These are phyloP conservation scores for Populus hybrid DNA, from an alignment of 441 rosid genomes.

Conservation along the genomic window DNA sequence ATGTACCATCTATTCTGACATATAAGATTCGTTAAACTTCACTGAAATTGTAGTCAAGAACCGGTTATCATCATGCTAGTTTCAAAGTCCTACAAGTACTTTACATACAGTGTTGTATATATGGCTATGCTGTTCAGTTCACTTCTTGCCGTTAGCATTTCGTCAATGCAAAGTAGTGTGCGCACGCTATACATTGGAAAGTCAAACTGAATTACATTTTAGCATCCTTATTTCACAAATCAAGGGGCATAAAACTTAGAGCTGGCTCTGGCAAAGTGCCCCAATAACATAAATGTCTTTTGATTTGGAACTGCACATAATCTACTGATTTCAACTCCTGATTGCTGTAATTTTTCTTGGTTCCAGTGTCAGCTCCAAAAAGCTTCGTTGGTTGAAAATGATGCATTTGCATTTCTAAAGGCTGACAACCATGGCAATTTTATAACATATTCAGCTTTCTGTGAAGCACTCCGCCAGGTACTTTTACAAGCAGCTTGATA, in stretches of 20 bases:
- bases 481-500: constrained; percentile 5
- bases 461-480: constrained; percentile 82
- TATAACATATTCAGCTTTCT: constrained; percentile 60
- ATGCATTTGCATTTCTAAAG: constrained; percentile 65
- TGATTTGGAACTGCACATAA: neutral
- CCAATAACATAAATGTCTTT: neutral
- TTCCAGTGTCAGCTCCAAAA: constrained; percentile 66
- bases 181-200: too few species aligned
- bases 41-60: too few species aligned
- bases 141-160: neutral
- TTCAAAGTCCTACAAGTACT: too few species aligned
- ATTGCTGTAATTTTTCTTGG: constrained; percentile 17
- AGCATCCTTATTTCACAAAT: neutral
- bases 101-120: too few species aligned
- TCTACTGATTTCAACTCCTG: neutral
- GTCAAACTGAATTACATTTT: neutral
- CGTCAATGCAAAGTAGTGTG: neutral
- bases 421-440: constrained; percentile 45
- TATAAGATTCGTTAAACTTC: too few species aligned
- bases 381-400: constrained; percentile 55
- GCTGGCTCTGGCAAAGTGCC: neutral
- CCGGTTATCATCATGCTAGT: too few species aligned
- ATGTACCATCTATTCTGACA: too few species aligned
- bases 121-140: neutral
- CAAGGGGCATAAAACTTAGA: neutral